Evolutionary conservation across 2,329 filamentous ascomycete genomes (phyloP), one percentile per base, ranked within the genome.

Genomic region (Tolypocladium nubicola): DNA sequence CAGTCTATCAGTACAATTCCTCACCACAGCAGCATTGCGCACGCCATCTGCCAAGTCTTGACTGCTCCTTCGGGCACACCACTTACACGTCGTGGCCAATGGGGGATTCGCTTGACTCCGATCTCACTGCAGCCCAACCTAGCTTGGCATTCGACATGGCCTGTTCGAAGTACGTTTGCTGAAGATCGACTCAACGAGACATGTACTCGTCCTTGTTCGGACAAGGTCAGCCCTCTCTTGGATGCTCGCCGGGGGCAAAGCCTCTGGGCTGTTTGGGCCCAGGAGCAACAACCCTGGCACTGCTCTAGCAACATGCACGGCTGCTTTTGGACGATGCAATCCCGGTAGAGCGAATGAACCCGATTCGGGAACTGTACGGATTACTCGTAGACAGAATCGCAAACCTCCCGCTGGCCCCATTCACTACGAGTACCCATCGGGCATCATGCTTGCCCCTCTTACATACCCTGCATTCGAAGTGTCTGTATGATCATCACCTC

Each of bases 101-200:
- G 30, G 53, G 21, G 10, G 4, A 21, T 45, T 19, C 26, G 6
- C 56, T 52, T 19, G 53, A 54, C 56, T 50, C 53, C 13, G 26
- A 59, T 21, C 53, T 54, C n/a, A 16, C 30, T 54, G 43, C 54
- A 56, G 56, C 50, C 54, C 53, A 43, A 35, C n/a, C 53, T 11
- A 55, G 43, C 47, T 47, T 55, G 23, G 53, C 53, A 19, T 56
- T 53, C 10, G 58, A 57, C 40, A 59, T 56, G 53, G 19, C 23
- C 45, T 35, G 1, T 37, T 53, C 19, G 49, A 57, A 26, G 49
- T 54, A 56, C 33, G 53, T 54, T 54, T n/a, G 37, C 39, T 16
- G 38, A 47, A 23, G 39, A 53, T 19, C 40, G 53, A 26, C 23
- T 26, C 23, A 26, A 26, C 23, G 23, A 26, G 23, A 26, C 2